These are phyloP conservation scores for Tricholoma sp. DNA, from an alignment of 768 basidiomycete species.

Conservation along the genomic window DNA sequence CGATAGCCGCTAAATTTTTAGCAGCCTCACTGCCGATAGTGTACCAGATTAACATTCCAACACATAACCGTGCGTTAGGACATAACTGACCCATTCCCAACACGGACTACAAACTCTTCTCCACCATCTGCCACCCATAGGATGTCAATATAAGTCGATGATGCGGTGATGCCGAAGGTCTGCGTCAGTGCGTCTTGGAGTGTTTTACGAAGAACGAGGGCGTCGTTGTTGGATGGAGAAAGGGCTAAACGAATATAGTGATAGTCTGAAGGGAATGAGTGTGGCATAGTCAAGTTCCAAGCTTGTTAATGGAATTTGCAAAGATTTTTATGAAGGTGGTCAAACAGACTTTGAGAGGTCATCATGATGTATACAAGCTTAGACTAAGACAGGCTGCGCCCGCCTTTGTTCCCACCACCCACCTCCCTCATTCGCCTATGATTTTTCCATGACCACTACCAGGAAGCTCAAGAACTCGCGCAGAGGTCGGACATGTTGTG, in stretches of 20 bases:
- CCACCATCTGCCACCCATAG: conserved; percentile 46
- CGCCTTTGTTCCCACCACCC: not conserved
- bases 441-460: not conserved
- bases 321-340: not conserved
- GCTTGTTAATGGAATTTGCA: not conserved
- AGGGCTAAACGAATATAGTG: conserved; percentile 47
- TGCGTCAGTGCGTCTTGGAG: conserved; percentile 52
- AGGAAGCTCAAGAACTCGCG: conserved; percentile 1
- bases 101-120: conserved; percentile 35
- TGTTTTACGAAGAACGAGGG: conserved; percentile 44
- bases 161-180: conserved; percentile 48
- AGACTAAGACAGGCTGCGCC: not conserved
- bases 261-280: conserved; percentile 20
- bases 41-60: not conserved
- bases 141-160: conserved; percentile 53
- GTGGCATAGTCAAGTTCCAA: conserved; percentile 12
- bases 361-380: no score
- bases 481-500: conserved; percentile 35
- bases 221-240: conserved; percentile 33
- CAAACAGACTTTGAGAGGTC: no score
- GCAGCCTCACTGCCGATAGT: conserved; percentile 26
- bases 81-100: conserved; percentile 32
- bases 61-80: not conserved
- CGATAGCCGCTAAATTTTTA: conserved; percentile 29
- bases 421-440: not conserved